phyloP scores from a whole-genome alignment of 176 grass and related monocot species.

The Cocos nucifera region DNA sequence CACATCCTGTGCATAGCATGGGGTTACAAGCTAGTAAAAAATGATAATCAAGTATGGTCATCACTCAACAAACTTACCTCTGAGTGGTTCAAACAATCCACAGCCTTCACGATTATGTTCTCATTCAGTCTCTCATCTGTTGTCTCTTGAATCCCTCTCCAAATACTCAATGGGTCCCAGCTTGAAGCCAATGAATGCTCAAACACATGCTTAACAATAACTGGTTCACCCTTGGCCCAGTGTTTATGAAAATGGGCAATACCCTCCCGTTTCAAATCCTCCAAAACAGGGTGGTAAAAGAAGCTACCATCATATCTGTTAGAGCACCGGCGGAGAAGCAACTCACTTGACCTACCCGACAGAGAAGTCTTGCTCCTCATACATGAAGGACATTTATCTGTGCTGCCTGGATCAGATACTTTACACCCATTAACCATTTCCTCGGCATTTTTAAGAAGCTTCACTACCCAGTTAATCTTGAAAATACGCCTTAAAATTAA shows the following conservation, averaged over 20 bases:
- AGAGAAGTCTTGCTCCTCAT: slow-evolving; percentile 18
- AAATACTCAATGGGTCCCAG: slow-evolving; percentile 80
- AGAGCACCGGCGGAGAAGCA: slow-evolving; percentile 30
- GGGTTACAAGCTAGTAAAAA: background rate
- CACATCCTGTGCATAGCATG: too few relatives aligned
- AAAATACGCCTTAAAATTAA: slow-evolving; percentile 86
- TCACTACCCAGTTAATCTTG: slow-evolving; percentile 96
- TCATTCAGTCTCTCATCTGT: slow-evolving; percentile 67
- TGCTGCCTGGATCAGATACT: slow-evolving; percentile 38
- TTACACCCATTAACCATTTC: slow-evolving; percentile 91
- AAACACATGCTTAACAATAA: slow-evolving; percentile 70
- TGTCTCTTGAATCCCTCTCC: slow-evolving; percentile 73
- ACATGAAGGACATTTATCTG: slow-evolving; percentile 26
- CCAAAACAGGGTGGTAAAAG: slow-evolving; percentile 47
- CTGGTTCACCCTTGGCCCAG: slow-evolving; percentile 74
- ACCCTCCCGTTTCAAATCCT: slow-evolving; percentile 58
- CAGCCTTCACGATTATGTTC: slow-evolving; percentile 59
- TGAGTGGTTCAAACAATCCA: slow-evolving; percentile 56
- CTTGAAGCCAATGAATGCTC: slow-evolving; percentile 67
- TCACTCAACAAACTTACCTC: slow-evolving; percentile 41
- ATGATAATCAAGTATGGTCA: slow-evolving; percentile 7
- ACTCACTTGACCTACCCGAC: slow-evolving; percentile 10
- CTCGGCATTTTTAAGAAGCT: slow-evolving; percentile 77
- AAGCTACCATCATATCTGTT: slow-evolving; percentile 21
- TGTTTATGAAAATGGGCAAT: slow-evolving; percentile 70